These are phyloP conservation scores for Alternaria novae-zelandiae DNA, from an alignment of 2,329 filamentous ascomycete species.

Conservation along the genomic window DNA sequence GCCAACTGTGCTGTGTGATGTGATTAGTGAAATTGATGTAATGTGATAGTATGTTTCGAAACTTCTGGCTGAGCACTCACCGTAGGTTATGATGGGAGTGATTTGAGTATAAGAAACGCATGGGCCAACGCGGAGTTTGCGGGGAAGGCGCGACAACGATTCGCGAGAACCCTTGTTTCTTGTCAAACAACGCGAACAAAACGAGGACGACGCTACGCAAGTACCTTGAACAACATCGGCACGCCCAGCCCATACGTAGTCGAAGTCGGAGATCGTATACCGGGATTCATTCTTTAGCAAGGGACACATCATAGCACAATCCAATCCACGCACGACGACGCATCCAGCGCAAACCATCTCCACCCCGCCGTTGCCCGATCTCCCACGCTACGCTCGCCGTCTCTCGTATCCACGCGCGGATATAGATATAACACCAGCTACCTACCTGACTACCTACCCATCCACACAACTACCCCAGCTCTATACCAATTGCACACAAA, in stretches of 20 bases:
- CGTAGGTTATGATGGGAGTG: neutral
- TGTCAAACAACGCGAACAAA: neutral
- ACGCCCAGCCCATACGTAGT: neutral
- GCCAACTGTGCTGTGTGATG: neutral
- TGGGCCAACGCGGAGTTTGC: slow-evolving; percentile 13
- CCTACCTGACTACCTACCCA: neutral
- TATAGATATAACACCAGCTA: neutral
- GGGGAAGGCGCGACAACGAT: slow-evolving; percentile 16
- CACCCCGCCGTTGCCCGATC: neutral
- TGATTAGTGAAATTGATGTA: neutral
- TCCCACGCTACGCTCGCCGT: neutral
- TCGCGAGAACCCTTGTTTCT: neutral
- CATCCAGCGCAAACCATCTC: neutral
- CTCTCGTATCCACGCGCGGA: neutral
- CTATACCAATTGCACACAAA: neutral
- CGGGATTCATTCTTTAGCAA: neutral
- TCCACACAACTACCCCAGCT: neutral
- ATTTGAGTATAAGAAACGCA: neutral
- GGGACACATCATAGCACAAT: too few species aligned
- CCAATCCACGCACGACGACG: neutral
- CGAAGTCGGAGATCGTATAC: neutral
- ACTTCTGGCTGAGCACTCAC: neutral
- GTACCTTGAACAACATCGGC: neutral
- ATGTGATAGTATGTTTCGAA: neutral
- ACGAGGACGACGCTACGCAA: neutral